Base-by-base conservation (phyloP, 1,284 basidiomycete genomes). In the Trichosporon inkin region DNA sequence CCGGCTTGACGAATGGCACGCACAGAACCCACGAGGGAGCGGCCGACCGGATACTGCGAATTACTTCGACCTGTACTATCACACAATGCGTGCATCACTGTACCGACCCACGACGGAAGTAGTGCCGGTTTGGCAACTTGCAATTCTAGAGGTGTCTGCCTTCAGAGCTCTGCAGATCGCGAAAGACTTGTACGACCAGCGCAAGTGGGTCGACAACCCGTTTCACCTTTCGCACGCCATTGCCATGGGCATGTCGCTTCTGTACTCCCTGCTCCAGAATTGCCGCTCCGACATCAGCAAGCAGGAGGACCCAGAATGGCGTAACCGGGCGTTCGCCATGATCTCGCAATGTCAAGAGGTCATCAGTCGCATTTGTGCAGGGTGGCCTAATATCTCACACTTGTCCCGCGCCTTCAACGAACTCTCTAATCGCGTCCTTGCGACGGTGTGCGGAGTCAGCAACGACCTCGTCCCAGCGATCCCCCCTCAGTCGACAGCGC, bases 31-130 rank as follows among this genome's bases (percentile, higher is more conserved):
- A 7, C 20, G 35, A 35, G 35, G 32, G 17, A 5, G 20, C n/a
- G 22, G 40, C 19, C 20, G 34, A 22, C 11, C 28, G 35, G 35
- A 54, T 16, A 11, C 6, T 16, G 49, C 52, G n/a, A 49, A 41
- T 40, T 41, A 47, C 40, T 54, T 61, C 17, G 60, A 61, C 55
- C 56, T 57, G 24, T 61, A 61, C 53, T 61, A 57, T 36, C 51
- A 61, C 52, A 32, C 52, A 8, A 38, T 57, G 16, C 51, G 49
- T 3, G 56, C 55, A 6, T 53, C 39, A 39, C 24, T 61, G 41
- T 56, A 57, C 35, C 55, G 60, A 3, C 60, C 60, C 14, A 39
- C 28, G 11, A 19, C n/a, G 2, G 44, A 49, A 10, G 44, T 49
- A 8, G 44, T 49, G 16, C 44, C 44, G 24, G 44, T 49, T 24